A percentile compares a stretch with the other conserved stretches of the same genome.
phyloP scores from a whole-genome alignment of 306 rosid species.

The Mimosa bimucronata region DNA sequence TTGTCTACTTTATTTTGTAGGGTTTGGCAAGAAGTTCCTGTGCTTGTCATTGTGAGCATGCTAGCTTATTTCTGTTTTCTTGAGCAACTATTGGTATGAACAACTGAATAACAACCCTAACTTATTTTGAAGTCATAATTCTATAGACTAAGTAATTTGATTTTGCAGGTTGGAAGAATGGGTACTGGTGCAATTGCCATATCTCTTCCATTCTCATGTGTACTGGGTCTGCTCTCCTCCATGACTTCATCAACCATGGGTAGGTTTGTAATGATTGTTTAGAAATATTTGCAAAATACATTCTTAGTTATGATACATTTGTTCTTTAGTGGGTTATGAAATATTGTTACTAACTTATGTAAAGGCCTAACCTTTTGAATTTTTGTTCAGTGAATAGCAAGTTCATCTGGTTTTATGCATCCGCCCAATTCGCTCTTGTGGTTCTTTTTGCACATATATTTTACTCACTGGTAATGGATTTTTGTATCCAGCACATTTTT shows the following conservation, averaged over 20 bases:
- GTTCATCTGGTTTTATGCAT: conserved; percentile 86
- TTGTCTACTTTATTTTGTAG: conserved; percentile 48
- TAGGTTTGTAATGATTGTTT: conserved; percentile 44
- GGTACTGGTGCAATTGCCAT: conserved; percentile 75
- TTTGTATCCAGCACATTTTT: conserved; percentile 23
- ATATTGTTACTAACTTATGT: not conserved
- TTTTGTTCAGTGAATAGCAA: conserved; percentile 68
- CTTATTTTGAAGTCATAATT: conserved; percentile 31
- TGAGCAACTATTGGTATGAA: conserved; percentile 89
- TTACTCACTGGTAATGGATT: conserved; percentile 77
- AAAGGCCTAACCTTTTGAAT: conserved; percentile 27
- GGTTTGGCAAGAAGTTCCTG: conserved; percentile 98
- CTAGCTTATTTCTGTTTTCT: conserved; percentile 97
- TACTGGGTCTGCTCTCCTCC: conserved; percentile 86
- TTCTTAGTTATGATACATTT: conserved; percentile 10
- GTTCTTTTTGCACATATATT: conserved; percentile 87
- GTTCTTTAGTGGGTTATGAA: not conserved
- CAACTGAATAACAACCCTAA: not conserved
- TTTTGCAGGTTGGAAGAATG: conserved; percentile 77
- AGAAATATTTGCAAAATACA: conserved; percentile 25
- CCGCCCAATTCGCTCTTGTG: conserved; percentile 78
- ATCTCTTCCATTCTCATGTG: conserved; percentile 96
- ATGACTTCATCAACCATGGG: conserved; percentile 96
- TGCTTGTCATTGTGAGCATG: conserved; percentile 93
- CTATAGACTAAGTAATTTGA: conserved; percentile 33